Conservation (phyloP, 2,329 filamentous ascomycete species). For the Aureobasidium sp. region DNA sequence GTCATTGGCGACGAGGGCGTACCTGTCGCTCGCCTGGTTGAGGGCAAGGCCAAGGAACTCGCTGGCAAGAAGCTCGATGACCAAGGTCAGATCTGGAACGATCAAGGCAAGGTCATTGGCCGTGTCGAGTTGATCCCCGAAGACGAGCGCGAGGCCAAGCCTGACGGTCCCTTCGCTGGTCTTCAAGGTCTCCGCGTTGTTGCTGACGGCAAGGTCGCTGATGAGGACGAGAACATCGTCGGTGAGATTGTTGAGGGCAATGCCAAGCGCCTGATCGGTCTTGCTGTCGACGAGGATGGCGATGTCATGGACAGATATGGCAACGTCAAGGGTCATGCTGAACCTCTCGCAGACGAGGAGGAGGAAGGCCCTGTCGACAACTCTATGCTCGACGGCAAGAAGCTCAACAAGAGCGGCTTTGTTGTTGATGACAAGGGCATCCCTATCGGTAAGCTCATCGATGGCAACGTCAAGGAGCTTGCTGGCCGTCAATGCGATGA, state of each 20-base stretch:
- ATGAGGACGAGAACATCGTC: slow-evolving; percentile 45
- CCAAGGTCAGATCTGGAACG: slow-evolving; percentile 64
- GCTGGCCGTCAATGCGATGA: slow-evolving; percentile 64
- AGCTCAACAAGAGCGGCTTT: slow-evolving; percentile 44
- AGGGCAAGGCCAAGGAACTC: slow-evolving; percentile 58
- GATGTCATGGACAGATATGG: slow-evolving; percentile 57
- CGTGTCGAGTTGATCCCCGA: slow-evolving; percentile 61
- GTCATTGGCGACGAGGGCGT: slow-evolving; percentile 45
- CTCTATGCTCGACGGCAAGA: slow-evolving; percentile 40
- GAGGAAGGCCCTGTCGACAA: slow-evolving; percentile 37
- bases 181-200: slow-evolving; percentile 43
- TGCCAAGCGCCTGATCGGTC: slow-evolving; percentile 52
- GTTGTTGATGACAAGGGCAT: slow-evolving; percentile 45
- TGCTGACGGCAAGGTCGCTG: slow-evolving; percentile 42
- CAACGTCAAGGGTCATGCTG: slow-evolving; percentile 55
- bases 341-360: slow-evolving; percentile 46
- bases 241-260: slow-evolving; percentile 53
- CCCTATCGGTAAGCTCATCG: slow-evolving; percentile 55
- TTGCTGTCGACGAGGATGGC: slow-evolving; percentile 55
- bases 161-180: slow-evolving; percentile 45
- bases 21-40: slow-evolving; percentile 57
- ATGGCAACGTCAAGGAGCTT: slow-evolving; percentile 58
- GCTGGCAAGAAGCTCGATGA: slow-evolving; percentile 65
- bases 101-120: slow-evolving; percentile 64
- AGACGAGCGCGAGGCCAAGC: slow-evolving; percentile 50